Percentiles rank a stretch among this genome's conserved stretches.
These are phyloP conservation scores for Tetrastigma voinierianum DNA, from an alignment of 164 flowering plant genomes.

Conservation along the genomic window DNA sequence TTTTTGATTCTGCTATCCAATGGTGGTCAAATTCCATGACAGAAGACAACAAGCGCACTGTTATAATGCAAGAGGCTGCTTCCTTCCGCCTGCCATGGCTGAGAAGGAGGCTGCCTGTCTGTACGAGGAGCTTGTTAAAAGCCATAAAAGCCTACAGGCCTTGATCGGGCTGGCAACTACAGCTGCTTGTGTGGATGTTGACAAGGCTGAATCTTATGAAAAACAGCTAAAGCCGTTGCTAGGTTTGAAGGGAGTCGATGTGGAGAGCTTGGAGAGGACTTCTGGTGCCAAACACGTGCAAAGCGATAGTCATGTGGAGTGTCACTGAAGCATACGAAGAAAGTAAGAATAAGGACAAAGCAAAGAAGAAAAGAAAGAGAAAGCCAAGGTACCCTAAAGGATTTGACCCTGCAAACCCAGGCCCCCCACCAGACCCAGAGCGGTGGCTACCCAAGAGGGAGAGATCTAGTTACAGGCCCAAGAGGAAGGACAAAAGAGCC, in stretches of 20 bases:
- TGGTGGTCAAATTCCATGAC: conserved; percentile 88
- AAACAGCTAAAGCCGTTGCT: conserved; percentile 71
- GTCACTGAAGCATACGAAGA: conserved; percentile 47
- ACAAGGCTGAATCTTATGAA: conserved; percentile 83
- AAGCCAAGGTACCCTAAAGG: conserved; percentile 96
- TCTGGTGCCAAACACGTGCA: conserved; percentile 77
- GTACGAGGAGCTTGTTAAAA: conserved; percentile 82
- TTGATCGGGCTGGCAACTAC: conserved; percentile 80
- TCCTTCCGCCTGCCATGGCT: conserved; percentile 86
- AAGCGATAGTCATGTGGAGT: conserved; percentile 18
- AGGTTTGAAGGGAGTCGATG: conserved; percentile 70
- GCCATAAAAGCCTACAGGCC: conserved; percentile 64
- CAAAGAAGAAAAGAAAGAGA: conserved; percentile 90
- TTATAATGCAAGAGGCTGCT: conserved; percentile 83
- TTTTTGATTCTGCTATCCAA: conserved; percentile 69
- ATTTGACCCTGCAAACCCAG: conserved; percentile 90
- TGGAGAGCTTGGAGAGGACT: conserved; percentile 74
- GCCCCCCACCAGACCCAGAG: conserved; percentile 98
- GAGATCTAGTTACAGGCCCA: conserved; percentile 88
- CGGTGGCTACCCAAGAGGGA: conserved; percentile 96
- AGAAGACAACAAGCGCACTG: conserved; percentile 56
- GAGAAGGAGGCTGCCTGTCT: conserved; percentile 70
- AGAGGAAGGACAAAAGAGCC: conserved; percentile 93
- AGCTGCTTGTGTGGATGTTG: conserved; percentile 68
- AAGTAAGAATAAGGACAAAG: conserved; percentile 54